Conservation (phyloP, 1,284 basidiomycete genomes). For the Gymnopus androsaceus region DNA sequence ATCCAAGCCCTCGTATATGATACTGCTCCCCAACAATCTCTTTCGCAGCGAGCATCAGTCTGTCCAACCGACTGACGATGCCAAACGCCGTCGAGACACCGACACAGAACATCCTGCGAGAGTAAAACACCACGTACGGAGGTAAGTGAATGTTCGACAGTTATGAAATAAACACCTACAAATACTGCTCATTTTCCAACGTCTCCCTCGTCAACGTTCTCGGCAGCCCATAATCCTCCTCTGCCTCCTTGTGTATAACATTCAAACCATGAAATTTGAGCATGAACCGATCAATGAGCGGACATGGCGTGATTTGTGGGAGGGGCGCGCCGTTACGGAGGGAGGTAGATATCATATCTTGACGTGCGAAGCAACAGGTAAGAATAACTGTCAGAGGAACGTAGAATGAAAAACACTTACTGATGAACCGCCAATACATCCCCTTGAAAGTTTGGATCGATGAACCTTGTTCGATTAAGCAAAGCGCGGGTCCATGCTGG, state of each 20-base stretch:
- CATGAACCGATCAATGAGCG: constrained; percentile 77
- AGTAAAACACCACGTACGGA: background rate
- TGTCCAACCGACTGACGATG: constrained; percentile 67
- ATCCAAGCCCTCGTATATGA: constrained; percentile 69
- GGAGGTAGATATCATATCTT: constrained; percentile 70
- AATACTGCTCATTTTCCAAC: constrained; percentile 68
- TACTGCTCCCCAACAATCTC: constrained; percentile 82
- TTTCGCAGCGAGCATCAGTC: constrained; percentile 75
- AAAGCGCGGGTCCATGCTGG: constrained; percentile 77
- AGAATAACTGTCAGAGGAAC: background rate
- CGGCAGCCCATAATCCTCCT: constrained; percentile 71
- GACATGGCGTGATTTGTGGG: constrained; percentile 86
- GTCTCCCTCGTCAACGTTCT: constrained; percentile 64
- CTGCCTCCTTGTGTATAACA: constrained; percentile 62
- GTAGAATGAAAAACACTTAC: constrained; percentile 40
- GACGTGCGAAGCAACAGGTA: background rate
- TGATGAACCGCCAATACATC: constrained; percentile 81
- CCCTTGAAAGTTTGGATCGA: constrained; percentile 82
- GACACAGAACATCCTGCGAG: constrained; percentile 67
- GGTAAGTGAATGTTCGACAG: background rate
- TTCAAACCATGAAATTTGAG: constrained; percentile 61
- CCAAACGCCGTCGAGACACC: constrained; percentile 71
- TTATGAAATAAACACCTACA: constrained; percentile 43
- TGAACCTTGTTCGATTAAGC: constrained; percentile 71
- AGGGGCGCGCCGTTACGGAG: constrained; percentile 76